Base-by-base conservation (phyloP, 441 rosid species). In the Adansonia rubrostipa region DNA sequence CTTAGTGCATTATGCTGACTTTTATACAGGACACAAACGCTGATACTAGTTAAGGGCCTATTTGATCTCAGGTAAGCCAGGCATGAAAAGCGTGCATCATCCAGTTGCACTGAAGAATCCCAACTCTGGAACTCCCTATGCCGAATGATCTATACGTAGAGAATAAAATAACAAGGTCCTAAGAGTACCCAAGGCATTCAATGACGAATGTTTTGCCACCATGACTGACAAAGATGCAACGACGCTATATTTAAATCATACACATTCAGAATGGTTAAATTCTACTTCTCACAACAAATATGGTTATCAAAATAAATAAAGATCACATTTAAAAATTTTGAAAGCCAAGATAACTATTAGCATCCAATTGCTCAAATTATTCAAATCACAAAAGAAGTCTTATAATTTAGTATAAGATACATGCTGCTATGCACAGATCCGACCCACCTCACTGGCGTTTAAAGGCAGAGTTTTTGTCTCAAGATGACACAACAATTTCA, bases 401-500 rank as follows among this genome's bases (percentile, higher is more conserved):
- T 64, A 66, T 57, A 67, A 47, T 62, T 81, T 82, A 77, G 83
- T 72, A 78, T 50, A 17, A 62, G 64, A 63, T 33, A 71, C 57
- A 81, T 62, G 77, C 67, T 77, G 80, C 74, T 74, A 67, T 65
- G 68, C 63, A 75, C 77, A 85, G 64, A 81, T 62, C 77, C 22
- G 69, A 71, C 73, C 78, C 71, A 77, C 84, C 78, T 56, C 70
- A 17, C 57, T 44, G 22, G 62, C 77, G 77, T 47, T 15, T 60
- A 56, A 56, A n/a, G 72, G 66, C 53, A 70, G 44, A 74, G 79
- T 73, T 84, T 80, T 77, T 76, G 65, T 71, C 84, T 84, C 83
- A 87, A 75, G 86, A 84, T 77, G 83, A 81, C 50, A 76, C 17
- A 14, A 4, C 48, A 20, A 81, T 77, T 15, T 82, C 85, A 40